These are phyloP conservation scores for Begonia fuchsioides DNA, from an alignment of 306 rosid genomes.

Conservation along the genomic window DNA sequence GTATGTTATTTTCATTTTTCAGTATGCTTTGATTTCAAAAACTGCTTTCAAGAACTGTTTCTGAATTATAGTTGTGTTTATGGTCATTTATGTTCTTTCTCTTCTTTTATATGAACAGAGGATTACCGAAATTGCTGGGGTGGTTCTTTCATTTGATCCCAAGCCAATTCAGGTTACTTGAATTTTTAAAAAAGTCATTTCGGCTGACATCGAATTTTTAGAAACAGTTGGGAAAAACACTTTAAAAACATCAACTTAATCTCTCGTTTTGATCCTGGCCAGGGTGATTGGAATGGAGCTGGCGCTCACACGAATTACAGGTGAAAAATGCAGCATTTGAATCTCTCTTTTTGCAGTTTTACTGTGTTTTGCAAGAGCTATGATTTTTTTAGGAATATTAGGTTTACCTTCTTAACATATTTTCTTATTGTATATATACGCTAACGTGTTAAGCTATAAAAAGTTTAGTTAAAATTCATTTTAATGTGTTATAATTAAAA, in stretches of 20 bases:
- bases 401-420: too few relatives aligned
- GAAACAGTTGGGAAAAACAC: too few relatives aligned
- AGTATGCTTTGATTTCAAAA: background rate
- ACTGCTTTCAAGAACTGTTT: too few relatives aligned
- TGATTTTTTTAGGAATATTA: too few relatives aligned
- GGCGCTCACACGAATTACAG: slow-evolving; percentile 98
- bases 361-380: background rate
- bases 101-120: slow-evolving; percentile 34
- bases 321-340: slow-evolving; percentile 14
- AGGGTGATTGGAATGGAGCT: slow-evolving; percentile 99
- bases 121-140: slow-evolving; percentile 82
- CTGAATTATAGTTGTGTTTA: too few relatives aligned
- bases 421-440: too few relatives aligned
- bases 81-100: background rate
- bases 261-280: background rate
- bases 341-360: background rate
- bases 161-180: slow-evolving; percentile 67
- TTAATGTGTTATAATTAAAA: too few relatives aligned
- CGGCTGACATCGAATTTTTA: too few relatives aligned
- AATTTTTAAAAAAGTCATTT: too few relatives aligned
- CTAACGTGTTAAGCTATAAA: too few relatives aligned
- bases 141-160: slow-evolving; percentile 71
- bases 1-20: slow-evolving; percentile 8
- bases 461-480: too few relatives aligned
- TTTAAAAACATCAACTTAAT: slow-evolving; percentile 1